These are phyloP conservation scores for Akanthomyces muscarius DNA, from an alignment of 2,329 filamentous ascomycete genomes.

Conservation along the genomic window DNA sequence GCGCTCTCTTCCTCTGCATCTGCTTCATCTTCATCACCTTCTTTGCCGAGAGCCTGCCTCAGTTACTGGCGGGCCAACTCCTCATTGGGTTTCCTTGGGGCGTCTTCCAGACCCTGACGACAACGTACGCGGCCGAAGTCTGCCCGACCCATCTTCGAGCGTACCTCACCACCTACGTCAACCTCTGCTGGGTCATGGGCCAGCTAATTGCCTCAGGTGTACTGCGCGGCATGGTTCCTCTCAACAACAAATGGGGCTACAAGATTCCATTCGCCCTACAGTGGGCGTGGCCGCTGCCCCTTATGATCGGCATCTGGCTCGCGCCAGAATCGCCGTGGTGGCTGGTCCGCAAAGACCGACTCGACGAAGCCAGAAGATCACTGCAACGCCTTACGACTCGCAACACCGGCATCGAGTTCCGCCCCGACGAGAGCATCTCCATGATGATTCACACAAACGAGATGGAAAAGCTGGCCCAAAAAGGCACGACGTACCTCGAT, in stretches of 20 bases:
- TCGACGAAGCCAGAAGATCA: slow-evolving; percentile 34
- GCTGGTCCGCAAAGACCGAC: slow-evolving; percentile 35
- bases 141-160: slow-evolving; percentile 43
- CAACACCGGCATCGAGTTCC: slow-evolving; percentile 32
- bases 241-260: slow-evolving; percentile 37
- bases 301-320: slow-evolving; percentile 34
- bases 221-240: slow-evolving; percentile 32
- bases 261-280: slow-evolving; percentile 42
- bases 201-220: slow-evolving; percentile 39
- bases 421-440: slow-evolving; percentile 42
- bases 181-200: slow-evolving; percentile 30
- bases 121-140: slow-evolving; percentile 47
- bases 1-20: slow-evolving; percentile 35
- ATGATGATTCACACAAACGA: slow-evolving; percentile 51
- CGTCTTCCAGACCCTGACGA: slow-evolving; percentile 43
- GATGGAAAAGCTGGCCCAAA: slow-evolving; percentile 38
- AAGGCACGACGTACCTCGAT: slow-evolving; percentile 42
- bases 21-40: slow-evolving; percentile 47
- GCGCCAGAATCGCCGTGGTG: slow-evolving; percentile 44
- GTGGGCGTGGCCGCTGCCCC: slow-evolving; percentile 39
- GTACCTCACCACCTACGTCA: slow-evolving; percentile 42
- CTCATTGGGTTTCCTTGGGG: slow-evolving; percentile 46
- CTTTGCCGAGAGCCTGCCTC: slow-evolving; percentile 38
- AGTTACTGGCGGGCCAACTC: slow-evolving; percentile 43
- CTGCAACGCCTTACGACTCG: slow-evolving; percentile 39